Percentiles rank a stretch among this genome's conserved stretches.
phyloP scores from a whole-genome alignment of 1,284 basidiomycete species.

The Anthracocystis setariae region DNA sequence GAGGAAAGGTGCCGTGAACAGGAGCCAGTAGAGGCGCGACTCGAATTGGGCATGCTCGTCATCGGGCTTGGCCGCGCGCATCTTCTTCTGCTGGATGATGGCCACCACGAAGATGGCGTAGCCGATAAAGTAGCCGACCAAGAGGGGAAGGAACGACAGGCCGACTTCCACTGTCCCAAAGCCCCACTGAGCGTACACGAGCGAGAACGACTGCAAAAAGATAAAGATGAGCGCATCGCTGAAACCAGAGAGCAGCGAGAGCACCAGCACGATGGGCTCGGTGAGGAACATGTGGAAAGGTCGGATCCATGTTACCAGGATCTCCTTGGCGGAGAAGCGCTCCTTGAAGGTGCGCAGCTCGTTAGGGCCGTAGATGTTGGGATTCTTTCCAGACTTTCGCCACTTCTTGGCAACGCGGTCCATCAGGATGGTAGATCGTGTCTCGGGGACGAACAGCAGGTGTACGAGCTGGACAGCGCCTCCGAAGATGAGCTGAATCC shows the following conservation, averaged over 20 bases:
- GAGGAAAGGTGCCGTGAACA: slow-evolving; percentile 68
- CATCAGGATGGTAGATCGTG: slow-evolving; percentile 68
- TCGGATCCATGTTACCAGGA: slow-evolving; percentile 67
- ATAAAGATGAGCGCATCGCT: slow-evolving; percentile 69
- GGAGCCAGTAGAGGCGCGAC: slow-evolving; percentile 68
- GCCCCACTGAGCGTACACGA: slow-evolving; percentile 69
- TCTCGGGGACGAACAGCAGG: slow-evolving; percentile 69
- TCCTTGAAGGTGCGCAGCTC: slow-evolving; percentile 65
- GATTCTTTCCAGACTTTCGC: slow-evolving; percentile 54
- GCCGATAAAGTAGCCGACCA: slow-evolving; percentile 69
- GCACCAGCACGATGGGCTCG: slow-evolving; percentile 69
- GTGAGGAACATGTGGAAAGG: slow-evolving; percentile 68
- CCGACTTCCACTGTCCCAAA: slow-evolving; percentile 66
- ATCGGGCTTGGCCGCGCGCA: slow-evolving; percentile 57
- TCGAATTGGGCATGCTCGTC: slow-evolving; percentile 65
- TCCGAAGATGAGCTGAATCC: slow-evolving; percentile 69
- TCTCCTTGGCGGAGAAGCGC: slow-evolving; percentile 65
- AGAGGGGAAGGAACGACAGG: slow-evolving; percentile 67
- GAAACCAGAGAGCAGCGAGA: slow-evolving; percentile 69
- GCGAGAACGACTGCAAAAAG: slow-evolving; percentile 68
- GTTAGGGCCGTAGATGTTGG: slow-evolving; percentile 66
- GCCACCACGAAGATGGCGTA: slow-evolving; percentile 68
- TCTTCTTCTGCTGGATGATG: slow-evolving; percentile 63
- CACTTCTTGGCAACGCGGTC: slow-evolving; percentile 68
- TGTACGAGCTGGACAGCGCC: slow-evolving; percentile 68